phyloP scores from a whole-genome alignment of 805 yeast species.

The Saccharomycopsis schoenii region DNA sequence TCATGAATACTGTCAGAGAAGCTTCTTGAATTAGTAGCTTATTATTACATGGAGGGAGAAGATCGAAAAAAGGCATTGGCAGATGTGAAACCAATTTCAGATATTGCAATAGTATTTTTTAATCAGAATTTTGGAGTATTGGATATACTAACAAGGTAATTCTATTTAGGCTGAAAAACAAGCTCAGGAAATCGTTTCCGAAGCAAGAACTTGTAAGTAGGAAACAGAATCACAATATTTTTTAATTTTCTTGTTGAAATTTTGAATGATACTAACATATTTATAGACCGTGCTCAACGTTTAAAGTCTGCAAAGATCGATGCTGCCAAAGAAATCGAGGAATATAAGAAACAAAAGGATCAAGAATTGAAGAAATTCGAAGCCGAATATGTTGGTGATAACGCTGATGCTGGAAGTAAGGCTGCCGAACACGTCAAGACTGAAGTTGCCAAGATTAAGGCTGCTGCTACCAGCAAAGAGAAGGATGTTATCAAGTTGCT shows the following conservation, averaged over 20 bases:
- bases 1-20: too few relatives aligned
- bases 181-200: constrained; percentile 91
- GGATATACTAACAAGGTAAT: background rate
- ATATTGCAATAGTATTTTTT: too few relatives aligned
- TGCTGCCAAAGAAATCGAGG: constrained; percentile 81
- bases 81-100: too few relatives aligned
- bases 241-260: too few relatives aligned
- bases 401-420: constrained; percentile 65
- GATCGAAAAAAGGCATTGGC: too few relatives aligned
- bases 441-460: constrained; percentile 62
- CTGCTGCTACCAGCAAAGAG: constrained; percentile 54
- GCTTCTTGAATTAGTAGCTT: too few relatives aligned
- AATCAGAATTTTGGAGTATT: background rate
- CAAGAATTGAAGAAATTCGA: constrained; percentile 67
- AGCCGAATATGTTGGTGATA: constrained; percentile 56
- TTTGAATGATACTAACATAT: background rate
- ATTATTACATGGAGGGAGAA: too few relatives aligned
- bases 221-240: background rate
- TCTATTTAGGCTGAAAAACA: constrained; percentile 72
- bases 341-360: constrained; percentile 78
- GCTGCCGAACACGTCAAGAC: constrained; percentile 66
- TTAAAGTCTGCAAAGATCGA: constrained; percentile 91
- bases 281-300: constrained; percentile 63
- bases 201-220: constrained; percentile 75
- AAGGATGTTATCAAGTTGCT: constrained; percentile 61